Base-by-base conservation (phyloP, 208 protist species). In the Trypanosoma mega region DNA sequence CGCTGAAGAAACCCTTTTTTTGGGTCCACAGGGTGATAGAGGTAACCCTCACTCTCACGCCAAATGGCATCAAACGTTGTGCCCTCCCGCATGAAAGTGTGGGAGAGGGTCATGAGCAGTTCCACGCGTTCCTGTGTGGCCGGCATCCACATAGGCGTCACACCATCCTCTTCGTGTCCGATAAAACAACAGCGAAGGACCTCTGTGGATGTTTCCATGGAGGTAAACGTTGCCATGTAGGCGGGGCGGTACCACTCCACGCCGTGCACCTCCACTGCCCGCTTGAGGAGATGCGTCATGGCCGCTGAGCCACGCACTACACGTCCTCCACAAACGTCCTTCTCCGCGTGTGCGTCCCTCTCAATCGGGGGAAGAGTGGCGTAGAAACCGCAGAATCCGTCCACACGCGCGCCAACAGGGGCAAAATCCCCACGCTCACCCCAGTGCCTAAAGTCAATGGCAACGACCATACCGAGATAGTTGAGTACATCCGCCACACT, bases 361-460 rank as follows among this genome's bases (percentile, higher is more conserved):
- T 36, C 29, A 1, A 16, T 29, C 16, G 0, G 11, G 1, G 55
- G 50, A n/a, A 60, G 26, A 1, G 60, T 55, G 1, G 43, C 63
- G 68, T 93, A 93, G 46, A 93, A 93, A 11, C 71, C 71, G 0
- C 63, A 56, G 36, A 87, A 78, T 31, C 46, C 59, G 1, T 48
- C 68, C 27, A 89, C 81, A 16, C 41, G 44, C 18, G 77, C 69
- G 2, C 85, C 85, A 3, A 63, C 57, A n/a, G 29, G n/a, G 9
- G 64, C 29, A 34, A 7, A 11, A 23, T 11, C 24, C 18, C 33
- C 24, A 14, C 75, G 58, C 48, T 91, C 79, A 1, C 66, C 76
- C 84, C 87, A 94, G 59, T 94, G 87, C 24, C 83, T 74, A 61
- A 94, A 94, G 64, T 94, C 87, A 43, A 94, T 90, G 3, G 87